phyloP scores from a whole-genome alignment of 2,329 filamentous ascomycete species.

The Aureobasidium melanogenum region DNA sequence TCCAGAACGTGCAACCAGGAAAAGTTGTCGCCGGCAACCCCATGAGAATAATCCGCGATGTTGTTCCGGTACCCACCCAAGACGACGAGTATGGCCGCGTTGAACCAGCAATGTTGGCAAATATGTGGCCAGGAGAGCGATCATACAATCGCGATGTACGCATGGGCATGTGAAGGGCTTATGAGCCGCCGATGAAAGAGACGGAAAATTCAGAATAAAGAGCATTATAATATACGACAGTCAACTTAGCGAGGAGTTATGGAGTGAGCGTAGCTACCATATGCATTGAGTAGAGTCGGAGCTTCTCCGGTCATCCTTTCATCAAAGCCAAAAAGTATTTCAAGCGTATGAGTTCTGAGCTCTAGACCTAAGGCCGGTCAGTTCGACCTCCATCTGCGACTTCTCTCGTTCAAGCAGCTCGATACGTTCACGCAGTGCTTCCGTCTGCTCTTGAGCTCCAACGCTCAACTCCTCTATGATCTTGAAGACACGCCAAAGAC shows the following conservation, averaged over 20 bases:
- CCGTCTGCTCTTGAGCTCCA: slow-evolving; percentile 54
- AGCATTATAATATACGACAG: background rate
- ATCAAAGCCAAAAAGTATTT: background rate
- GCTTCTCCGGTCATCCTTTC: background rate
- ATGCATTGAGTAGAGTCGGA: background rate
- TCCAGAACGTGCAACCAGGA: slow-evolving; percentile 37
- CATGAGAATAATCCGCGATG: slow-evolving; percentile 24
- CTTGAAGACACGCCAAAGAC: slow-evolving; percentile 61
- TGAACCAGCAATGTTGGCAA: background rate
- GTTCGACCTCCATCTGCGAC: background rate
- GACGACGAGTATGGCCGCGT: background rate
- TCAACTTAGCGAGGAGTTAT: slow-evolving; percentile 6
- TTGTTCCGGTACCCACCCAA: background rate
- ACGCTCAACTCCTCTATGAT: slow-evolving; percentile 60
- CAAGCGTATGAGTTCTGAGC: background rate
- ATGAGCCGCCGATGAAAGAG: background rate
- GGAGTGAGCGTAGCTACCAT: background rate
- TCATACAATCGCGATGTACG: background rate
- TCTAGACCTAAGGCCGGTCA: background rate
- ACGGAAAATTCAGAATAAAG: background rate
- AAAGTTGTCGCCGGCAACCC: slow-evolving; percentile 41
- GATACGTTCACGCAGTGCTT: slow-evolving; percentile 46
- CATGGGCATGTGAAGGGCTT: background rate
- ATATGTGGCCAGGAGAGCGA: background rate
- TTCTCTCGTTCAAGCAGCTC: slow-evolving; percentile 44